A percentile compares a stretch with the other conserved stretches of the same genome.
Evolutionary conservation across 2,329 filamentous ascomycete species (phyloP).

Genomic region (Nannizziopsis barbatae): DNA sequence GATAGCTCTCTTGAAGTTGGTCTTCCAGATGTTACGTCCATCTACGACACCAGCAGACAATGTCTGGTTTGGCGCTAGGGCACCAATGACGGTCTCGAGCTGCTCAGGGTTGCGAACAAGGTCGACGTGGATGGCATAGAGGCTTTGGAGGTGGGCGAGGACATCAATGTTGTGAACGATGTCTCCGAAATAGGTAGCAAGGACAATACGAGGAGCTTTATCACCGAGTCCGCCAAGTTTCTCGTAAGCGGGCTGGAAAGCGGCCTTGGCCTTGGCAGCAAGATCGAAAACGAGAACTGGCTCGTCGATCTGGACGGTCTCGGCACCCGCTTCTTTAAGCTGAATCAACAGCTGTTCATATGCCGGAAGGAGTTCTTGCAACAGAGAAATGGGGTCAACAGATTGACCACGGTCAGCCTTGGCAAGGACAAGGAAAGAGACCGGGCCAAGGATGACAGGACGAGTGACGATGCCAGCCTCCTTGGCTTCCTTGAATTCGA

Average conservation of each 20-base stretch:
- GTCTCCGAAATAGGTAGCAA: constrained; percentile 98
- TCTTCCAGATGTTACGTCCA: constrained; percentile 99
- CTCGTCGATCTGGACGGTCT: constrained; percentile 97
- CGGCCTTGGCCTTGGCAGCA: constrained; percentile 76
- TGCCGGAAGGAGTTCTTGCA: constrained; percentile 85
- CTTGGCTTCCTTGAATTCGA: constrained; percentile 94
- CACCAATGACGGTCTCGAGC: constrained; percentile 69
- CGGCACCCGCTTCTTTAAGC: constrained; percentile 92
- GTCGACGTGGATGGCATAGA: constrained; percentile 86
- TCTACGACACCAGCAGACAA: constrained; percentile 96
- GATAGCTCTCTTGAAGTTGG: constrained; percentile 92
- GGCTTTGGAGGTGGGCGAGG: constrained; percentile 57
- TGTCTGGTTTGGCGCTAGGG: constrained; percentile 77
- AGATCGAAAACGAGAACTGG: constrained; percentile 93
- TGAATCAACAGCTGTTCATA: constrained; percentile 86
- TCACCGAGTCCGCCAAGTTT: constrained; percentile 60
- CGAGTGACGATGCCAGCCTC: constrained; percentile 86
- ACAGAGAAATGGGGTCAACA: constrained; percentile 84
- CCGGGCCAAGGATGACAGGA: constrained; percentile 87
- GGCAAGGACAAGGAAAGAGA: constrained; percentile 93
- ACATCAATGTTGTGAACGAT: constrained; percentile 98
- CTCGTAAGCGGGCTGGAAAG: constrained; percentile 97
- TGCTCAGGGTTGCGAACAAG: constrained; percentile 98
- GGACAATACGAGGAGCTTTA: constrained; percentile 74
- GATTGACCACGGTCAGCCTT: constrained; percentile 95